A percentile compares a stretch with the other conserved stretches of the same genome.
Conservation (phyloP, 331 rosid genomes). For the Cydonia oblonga region DNA sequence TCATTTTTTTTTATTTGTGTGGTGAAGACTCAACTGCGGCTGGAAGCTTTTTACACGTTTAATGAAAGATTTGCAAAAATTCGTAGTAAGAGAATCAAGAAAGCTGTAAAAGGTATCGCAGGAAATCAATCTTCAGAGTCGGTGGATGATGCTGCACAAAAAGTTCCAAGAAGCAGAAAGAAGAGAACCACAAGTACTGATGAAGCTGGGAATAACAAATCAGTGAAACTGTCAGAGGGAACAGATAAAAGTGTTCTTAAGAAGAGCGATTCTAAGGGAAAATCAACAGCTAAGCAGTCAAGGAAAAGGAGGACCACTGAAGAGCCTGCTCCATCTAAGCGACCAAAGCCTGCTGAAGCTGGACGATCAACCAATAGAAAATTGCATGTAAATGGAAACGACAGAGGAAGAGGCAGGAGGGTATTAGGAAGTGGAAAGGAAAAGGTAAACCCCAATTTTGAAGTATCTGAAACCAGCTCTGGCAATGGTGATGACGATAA, state of each 20-base stretch:
- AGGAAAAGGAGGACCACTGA: slow-evolving; percentile 37
- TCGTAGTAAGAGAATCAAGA: slow-evolving; percentile 84
- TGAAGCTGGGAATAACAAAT: slow-evolving; percentile 29
- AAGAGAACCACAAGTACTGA: slow-evolving; percentile 15
- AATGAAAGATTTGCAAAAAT: slow-evolving; percentile 87
- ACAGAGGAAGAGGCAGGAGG: slow-evolving; percentile 31
- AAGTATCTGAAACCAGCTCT: slow-evolving; percentile 33
- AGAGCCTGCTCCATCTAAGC: slow-evolving; percentile 22
- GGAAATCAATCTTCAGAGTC: slow-evolving; percentile 41
- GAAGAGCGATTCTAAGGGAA: slow-evolving; percentile 13
- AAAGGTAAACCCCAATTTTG: slow-evolving; percentile 24
- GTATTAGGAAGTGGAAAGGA: slow-evolving; percentile 30
- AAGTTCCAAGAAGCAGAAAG: slow-evolving; percentile 22
- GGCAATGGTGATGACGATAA: slow-evolving; percentile 27
- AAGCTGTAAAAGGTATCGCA: slow-evolving; percentile 75
- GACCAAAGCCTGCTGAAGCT: slow-evolving; percentile 18
- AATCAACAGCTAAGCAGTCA: slow-evolving; percentile 28
- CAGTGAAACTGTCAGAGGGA: slow-evolving; percentile 20
- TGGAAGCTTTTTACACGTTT: slow-evolving; percentile 90
- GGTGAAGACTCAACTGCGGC: slow-evolving; percentile 77
- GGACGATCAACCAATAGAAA: slow-evolving; percentile 20
- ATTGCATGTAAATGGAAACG: slow-evolving; percentile 21
- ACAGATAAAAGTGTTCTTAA: slow-evolving; percentile 22
- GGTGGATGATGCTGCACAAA: slow-evolving; percentile 29
- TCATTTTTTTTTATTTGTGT: slow-evolving; percentile 5